These are phyloP conservation scores for Penicillium brevicompactum DNA, from an alignment of 2,329 filamentous ascomycete genomes.

Conservation along the genomic window DNA sequence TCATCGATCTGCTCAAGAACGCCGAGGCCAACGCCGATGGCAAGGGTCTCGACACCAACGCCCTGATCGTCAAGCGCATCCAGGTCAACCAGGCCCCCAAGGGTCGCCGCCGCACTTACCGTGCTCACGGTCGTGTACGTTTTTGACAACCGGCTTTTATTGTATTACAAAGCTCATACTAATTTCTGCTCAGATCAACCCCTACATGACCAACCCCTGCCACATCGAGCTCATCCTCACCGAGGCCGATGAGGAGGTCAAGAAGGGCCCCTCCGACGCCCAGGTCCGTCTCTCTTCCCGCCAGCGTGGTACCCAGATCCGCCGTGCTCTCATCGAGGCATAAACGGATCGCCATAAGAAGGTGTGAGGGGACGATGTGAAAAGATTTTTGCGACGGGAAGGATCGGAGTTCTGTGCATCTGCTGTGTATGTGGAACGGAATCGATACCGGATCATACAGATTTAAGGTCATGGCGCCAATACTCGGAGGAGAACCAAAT, in stretches of 20 bases:
- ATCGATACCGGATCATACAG: conserved; percentile 32
- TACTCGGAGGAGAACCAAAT: conserved; percentile 30
- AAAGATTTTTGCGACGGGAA: conserved; percentile 34
- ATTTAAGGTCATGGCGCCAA: conserved; percentile 30
- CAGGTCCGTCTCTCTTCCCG: conserved; percentile 77
- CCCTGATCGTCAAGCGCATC: conserved; percentile 99
- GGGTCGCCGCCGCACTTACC: conserved; percentile 98
- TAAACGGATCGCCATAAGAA: conserved; percentile 42
- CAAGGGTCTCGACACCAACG: conserved; percentile 96
- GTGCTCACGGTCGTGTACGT: conserved; percentile 99
- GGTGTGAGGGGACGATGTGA: conserved; percentile 29
- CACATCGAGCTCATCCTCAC: conserved; percentile 99
- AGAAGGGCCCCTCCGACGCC: conserved; percentile 74
- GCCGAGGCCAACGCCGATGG: conserved; percentile 95
- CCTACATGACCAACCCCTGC: conserved; percentile 99
- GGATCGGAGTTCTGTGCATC: conserved; percentile 39
- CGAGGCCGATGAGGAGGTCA: conserved; percentile 92
- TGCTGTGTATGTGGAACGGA: conserved; percentile 30
- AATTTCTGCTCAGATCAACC: conserved; percentile 77
- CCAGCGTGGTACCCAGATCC: conserved; percentile 76
- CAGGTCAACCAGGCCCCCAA: conserved; percentile 99
- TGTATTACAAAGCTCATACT: background rate
- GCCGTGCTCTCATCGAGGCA: conserved; percentile 63
- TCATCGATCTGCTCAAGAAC: conserved; percentile 96
- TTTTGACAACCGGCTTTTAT: conserved; percentile 11